These are phyloP conservation scores for Dothiorella sarmentorum DNA, from an alignment of 2,329 filamentous ascomycete species.

Conservation along the genomic window DNA sequence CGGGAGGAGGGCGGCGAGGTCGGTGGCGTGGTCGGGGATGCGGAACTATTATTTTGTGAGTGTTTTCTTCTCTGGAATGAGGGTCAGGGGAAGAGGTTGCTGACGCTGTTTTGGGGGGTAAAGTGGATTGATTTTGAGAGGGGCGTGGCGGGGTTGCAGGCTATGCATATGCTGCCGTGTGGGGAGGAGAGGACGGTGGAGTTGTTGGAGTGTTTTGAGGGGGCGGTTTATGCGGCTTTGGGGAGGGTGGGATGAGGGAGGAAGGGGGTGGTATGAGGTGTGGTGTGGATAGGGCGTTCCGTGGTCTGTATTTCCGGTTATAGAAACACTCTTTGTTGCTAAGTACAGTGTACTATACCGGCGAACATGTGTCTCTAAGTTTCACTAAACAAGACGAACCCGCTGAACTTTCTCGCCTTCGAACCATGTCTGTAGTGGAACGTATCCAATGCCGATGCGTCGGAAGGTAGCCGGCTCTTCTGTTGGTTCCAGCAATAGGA, in stretches of 20 bases:
- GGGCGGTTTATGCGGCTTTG: neutral
- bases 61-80: no score
- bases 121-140: neutral
- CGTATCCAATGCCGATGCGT: neutral
- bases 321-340: no score
- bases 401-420: neutral
- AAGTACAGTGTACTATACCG: no score
- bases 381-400: no score
- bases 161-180: neutral
- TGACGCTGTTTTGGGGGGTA: neutral
- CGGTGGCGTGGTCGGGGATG: neutral
- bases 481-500: neutral
- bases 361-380: no score
- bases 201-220: neutral
- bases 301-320: no score
- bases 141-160: neutral
- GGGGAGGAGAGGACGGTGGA: slow-evolving; percentile 9
- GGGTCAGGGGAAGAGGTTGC: no score
- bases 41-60: neutral
- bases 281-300: no score
- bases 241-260: no score
- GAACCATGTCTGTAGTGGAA: neutral
- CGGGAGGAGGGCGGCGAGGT: neutral
- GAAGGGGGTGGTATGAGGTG: no score
- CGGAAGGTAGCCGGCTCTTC: neutral